These are phyloP conservation scores for Plantago major DNA, from an alignment of 257 asterid genomes.

Conservation along the genomic window DNA sequence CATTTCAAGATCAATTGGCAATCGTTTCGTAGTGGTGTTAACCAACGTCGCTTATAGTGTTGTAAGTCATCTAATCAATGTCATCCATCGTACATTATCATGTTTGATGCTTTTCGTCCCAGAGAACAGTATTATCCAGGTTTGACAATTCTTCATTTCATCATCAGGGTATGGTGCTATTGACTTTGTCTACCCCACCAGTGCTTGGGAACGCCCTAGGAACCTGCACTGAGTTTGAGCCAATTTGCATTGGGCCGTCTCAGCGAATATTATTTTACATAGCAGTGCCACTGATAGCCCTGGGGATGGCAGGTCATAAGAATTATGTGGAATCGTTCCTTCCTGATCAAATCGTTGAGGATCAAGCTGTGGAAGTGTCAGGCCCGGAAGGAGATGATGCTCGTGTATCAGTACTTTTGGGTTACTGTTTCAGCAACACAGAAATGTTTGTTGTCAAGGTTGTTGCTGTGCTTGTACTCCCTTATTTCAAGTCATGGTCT, in stretches of 20 bases:
- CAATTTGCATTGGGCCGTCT: constrained; percentile 32
- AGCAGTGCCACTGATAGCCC: constrained; percentile 29
- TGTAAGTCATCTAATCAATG: neutral
- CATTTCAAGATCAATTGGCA: constrained; percentile 4
- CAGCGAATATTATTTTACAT: constrained; percentile 27
- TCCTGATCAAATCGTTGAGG: constrained; percentile 19
- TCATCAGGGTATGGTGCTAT: constrained; percentile 34
- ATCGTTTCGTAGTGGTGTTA: constrained; percentile 7
- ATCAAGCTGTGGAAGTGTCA: too few relatives aligned
- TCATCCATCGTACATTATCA: neutral
- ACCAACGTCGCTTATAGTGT: constrained; percentile 17
- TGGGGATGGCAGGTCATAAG: constrained; percentile 36
- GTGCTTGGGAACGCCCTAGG: constrained; percentile 29
- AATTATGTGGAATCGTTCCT: constrained; percentile 28
- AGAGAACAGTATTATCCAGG: too few relatives aligned
- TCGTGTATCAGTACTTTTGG: constrained; percentile 18
- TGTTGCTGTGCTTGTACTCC: constrained; percentile 29
- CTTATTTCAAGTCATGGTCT: constrained; percentile 32
- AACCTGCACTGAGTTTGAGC: constrained; percentile 27
- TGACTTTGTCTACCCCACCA: constrained; percentile 40
- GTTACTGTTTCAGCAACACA: constrained; percentile 9
- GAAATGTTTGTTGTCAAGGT: constrained; percentile 23
- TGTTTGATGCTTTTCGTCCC: too few relatives aligned
- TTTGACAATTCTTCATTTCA: too few relatives aligned
- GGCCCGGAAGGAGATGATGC: neutral